Percentiles rank a stretch among this genome's conserved stretches.
Evolutionary conservation across 1,139 yeast genomes (phyloP).

Genomic region (Taiozyma sp.): DNA sequence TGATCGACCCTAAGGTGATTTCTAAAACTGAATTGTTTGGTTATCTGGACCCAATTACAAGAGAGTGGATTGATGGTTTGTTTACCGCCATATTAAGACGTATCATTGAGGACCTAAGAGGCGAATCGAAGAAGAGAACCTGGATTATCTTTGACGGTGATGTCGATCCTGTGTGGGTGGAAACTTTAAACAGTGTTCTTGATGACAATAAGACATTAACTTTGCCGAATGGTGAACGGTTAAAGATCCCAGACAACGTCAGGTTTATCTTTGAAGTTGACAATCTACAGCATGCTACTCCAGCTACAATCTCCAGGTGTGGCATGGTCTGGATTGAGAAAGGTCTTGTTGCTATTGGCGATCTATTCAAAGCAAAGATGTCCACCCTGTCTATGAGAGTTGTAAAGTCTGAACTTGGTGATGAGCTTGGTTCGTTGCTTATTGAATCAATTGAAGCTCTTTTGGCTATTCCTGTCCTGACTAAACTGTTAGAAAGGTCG

Average conservation of each 20-base stretch:
- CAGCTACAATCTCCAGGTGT: slow-evolving; percentile 91
- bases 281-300: slow-evolving; percentile 61
- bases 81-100: slow-evolving; percentile 65
- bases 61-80: slow-evolving; percentile 93
- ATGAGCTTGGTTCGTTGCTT: slow-evolving; percentile 1
- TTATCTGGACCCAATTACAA: slow-evolving; percentile 60
- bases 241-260: slow-evolving; percentile 59
- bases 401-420: slow-evolving; percentile 8
- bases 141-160: slow-evolving; percentile 95
- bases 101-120: slow-evolving; percentile 51
- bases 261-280: slow-evolving; percentile 76
- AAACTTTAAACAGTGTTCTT: slow-evolving; percentile 80
- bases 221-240: slow-evolving; percentile 84
- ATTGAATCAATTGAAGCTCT: slow-evolving; percentile 12
- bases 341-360: slow-evolving; percentile 26
- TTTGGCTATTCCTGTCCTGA: slow-evolving; percentile 15
- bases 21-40: slow-evolving; percentile 70
- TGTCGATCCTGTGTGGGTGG: slow-evolving; percentile 93
- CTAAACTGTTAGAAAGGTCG: slow-evolving; percentile 4
- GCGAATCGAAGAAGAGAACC: slow-evolving; percentile 48
- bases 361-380: slow-evolving; percentile 21
- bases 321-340: slow-evolving; percentile 77
- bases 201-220: slow-evolving; percentile 85
- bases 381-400: slow-evolving; percentile 11
- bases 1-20: slow-evolving; percentile 72